Conservation (phyloP, 2,329 filamentous ascomycete genomes). For the Microdochium nivale region DNA sequence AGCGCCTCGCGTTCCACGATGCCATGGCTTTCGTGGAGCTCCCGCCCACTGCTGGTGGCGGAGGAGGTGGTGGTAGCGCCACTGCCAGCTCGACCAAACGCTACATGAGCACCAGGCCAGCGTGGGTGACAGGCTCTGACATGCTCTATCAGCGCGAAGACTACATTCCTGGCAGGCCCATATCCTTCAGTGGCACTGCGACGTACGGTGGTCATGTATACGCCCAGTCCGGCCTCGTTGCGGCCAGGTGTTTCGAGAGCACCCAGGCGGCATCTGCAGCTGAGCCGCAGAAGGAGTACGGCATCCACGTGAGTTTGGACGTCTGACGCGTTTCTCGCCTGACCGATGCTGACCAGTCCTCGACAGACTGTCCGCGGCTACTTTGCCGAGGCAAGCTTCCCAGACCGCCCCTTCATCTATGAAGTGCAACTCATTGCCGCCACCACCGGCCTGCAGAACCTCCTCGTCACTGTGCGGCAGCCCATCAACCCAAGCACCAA, state of each 20-base stretch:
- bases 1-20: conserved; percentile 25
- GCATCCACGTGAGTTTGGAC: conserved; percentile 32
- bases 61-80: conserved; percentile 6
- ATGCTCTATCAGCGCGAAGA: conserved; percentile 6
- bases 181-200: conserved; percentile 7
- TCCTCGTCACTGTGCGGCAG: conserved; percentile 40
- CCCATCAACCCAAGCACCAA: conserved; percentile 28
- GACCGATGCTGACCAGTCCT: conserved; percentile 4
- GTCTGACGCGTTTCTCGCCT: too few relatives aligned
- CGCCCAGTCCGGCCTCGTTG: conserved; percentile 29
- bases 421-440: conserved; percentile 33
- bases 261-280: conserved; percentile 12
- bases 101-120: conserved; percentile 24
- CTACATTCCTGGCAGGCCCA: conserved; percentile 1
- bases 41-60: conserved; percentile 4
- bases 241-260: conserved; percentile 22
- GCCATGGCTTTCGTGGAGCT: conserved; percentile 22
- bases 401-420: conserved; percentile 45
- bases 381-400: conserved; percentile 38
- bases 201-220: conserved; percentile 37
- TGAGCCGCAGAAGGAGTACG: conserved; percentile 13
- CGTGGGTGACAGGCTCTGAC: conserved; percentile 23
- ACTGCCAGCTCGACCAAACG: conserved; percentile 8
- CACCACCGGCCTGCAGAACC: conserved; percentile 39
- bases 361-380: conserved; percentile 45